A percentile compares a stretch with the other conserved stretches of the same genome.
Conservation (phyloP, 371 early-diverging fungal genomes). For the Mortierella sp. region DNA sequence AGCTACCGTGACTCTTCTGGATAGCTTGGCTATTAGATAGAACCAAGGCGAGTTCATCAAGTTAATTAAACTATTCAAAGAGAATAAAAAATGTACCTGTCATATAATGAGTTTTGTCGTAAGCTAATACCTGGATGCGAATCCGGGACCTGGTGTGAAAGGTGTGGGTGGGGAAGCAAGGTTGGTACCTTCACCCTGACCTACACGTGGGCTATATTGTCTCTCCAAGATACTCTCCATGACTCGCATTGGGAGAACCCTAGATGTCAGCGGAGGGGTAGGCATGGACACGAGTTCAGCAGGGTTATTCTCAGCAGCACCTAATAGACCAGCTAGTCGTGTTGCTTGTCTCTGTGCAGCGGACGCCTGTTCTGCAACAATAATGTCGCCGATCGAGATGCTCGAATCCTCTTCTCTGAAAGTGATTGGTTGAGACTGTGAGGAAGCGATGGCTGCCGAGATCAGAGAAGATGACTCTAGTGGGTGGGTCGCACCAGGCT, state of each 20-base stretch:
- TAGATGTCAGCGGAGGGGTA: conserved; percentile 38
- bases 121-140: conserved; percentile 9
- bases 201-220: not conserved
- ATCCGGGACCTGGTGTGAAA: conserved; percentile 18
- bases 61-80: not conserved
- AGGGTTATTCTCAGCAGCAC: not conserved
- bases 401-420: conserved; percentile 29
- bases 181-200: not conserved
- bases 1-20: not conserved
- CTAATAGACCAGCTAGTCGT: not conserved
- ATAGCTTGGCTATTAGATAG: not conserved
- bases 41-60: not conserved
- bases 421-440: conserved; percentile 10
- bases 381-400: conserved; percentile 40
- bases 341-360: conserved; percentile 16
- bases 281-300: conserved; percentile 22
- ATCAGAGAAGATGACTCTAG: conserved; percentile 16
- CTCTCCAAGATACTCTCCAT: conserved; percentile 21
- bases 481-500: conserved; percentile 40
- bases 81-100: not conserved
- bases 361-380: conserved; percentile 38
- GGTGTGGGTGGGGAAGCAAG: conserved; percentile 19
- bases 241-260: conserved; percentile 10
- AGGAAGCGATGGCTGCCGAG: not conserved
- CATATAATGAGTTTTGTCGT: not conserved